Percentiles rank a stretch among this genome's conserved stretches.
Evolutionary conservation across 495 filamentous ascomycete genomes (phyloP).

Genomic region (Wilcoxina mikolae): DNA sequence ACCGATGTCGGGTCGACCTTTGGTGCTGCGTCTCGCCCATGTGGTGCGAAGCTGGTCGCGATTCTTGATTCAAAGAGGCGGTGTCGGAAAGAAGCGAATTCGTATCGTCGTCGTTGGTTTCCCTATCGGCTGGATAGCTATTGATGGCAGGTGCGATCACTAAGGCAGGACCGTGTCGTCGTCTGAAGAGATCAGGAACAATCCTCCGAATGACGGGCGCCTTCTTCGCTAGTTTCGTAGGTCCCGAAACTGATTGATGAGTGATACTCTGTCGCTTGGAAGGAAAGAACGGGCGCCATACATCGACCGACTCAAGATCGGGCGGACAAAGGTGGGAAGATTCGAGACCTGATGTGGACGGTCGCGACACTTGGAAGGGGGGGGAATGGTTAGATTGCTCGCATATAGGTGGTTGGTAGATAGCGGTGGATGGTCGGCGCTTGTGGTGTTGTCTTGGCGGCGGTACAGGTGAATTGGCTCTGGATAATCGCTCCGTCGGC

Average conservation of each 20-base stretch:
- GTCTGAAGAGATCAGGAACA: slow-evolving; percentile 23
- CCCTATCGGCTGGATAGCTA: slow-evolving; percentile 15
- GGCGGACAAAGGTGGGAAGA: slow-evolving; percentile 9
- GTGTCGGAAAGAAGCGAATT: slow-evolving; percentile 21
- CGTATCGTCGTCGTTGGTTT: slow-evolving; percentile 13
- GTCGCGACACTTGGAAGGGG: slow-evolving; percentile 22
- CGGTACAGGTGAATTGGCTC: slow-evolving; percentile 11
- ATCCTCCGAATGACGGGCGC: slow-evolving; percentile 24
- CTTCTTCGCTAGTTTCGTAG: slow-evolving; percentile 23
- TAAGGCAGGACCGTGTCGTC: slow-evolving; percentile 20
- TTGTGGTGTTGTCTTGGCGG: slow-evolving; percentile 22
- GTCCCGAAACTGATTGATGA: slow-evolving; percentile 16
- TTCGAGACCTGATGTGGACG: slow-evolving; percentile 23
- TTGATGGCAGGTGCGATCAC: slow-evolving; percentile 23
- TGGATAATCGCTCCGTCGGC: slow-evolving; percentile 43
- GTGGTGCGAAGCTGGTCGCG: slow-evolving; percentile 18
- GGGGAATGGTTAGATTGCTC: slow-evolving; percentile 19
- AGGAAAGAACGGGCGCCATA: slow-evolving; percentile 27
- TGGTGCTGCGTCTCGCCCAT: slow-evolving; percentile 1
- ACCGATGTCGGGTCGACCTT: slow-evolving; percentile 5
- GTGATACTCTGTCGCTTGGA: slow-evolving; percentile 22
- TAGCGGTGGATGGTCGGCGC: slow-evolving; percentile 22
- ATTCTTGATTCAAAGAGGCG: slow-evolving; percentile 21
- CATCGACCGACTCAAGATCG: slow-evolving; percentile 18
- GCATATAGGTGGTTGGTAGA: slow-evolving; percentile 17